Conservation (phyloP, 768 basidiomycete genomes). For the Scleroderma bovista region DNA sequence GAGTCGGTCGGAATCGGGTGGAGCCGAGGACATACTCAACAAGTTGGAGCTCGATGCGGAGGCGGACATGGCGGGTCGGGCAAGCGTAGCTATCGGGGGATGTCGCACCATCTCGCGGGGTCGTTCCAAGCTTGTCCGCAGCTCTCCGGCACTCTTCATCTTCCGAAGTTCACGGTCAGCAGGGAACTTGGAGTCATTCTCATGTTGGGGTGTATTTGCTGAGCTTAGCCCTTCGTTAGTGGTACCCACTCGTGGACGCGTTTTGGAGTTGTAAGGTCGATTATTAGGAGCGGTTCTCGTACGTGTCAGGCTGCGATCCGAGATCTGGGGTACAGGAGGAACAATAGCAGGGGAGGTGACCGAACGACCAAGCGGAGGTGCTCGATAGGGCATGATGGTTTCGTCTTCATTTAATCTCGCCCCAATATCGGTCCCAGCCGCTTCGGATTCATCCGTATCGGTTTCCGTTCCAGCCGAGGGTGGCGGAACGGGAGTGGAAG, state of each 20-base stretch:
- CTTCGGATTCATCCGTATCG: slow-evolving; percentile 53
- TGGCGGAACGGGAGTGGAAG: slow-evolving; percentile 41
- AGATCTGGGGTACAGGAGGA: slow-evolving; percentile 14
- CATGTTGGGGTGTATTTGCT: slow-evolving; percentile 12
- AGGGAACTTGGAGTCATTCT: slow-evolving; percentile 38
- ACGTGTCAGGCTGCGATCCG: slow-evolving; percentile 49
- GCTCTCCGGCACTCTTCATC: slow-evolving; percentile 86
- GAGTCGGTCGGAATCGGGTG: slow-evolving; percentile 32
- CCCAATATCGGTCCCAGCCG: slow-evolving; percentile 36
- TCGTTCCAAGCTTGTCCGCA: slow-evolving; percentile 40
- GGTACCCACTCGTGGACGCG: slow-evolving; percentile 31
- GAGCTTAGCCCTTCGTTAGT: slow-evolving; percentile 18
- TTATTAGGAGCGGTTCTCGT: slow-evolving; percentile 71
- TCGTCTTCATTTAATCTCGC: slow-evolving; percentile 49
- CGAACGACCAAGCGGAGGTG: slow-evolving; percentile 47
- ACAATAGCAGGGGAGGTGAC: slow-evolving; percentile 43
- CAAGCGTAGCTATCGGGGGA: slow-evolving; percentile 29
- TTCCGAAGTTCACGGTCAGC: slow-evolving; percentile 62
- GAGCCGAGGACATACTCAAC: slow-evolving; percentile 30
- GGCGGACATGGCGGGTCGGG: slow-evolving; percentile 40
- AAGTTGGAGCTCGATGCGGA: slow-evolving; percentile 72
- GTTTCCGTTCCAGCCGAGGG: slow-evolving; percentile 45
- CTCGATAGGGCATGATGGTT: slow-evolving; percentile 64
- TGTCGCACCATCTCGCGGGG: slow-evolving; percentile 18
- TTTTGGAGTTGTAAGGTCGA: slow-evolving; percentile 44